Base-by-base conservation (phyloP, 345 rosid genomes). In the Eucalyptus marginata region DNA sequence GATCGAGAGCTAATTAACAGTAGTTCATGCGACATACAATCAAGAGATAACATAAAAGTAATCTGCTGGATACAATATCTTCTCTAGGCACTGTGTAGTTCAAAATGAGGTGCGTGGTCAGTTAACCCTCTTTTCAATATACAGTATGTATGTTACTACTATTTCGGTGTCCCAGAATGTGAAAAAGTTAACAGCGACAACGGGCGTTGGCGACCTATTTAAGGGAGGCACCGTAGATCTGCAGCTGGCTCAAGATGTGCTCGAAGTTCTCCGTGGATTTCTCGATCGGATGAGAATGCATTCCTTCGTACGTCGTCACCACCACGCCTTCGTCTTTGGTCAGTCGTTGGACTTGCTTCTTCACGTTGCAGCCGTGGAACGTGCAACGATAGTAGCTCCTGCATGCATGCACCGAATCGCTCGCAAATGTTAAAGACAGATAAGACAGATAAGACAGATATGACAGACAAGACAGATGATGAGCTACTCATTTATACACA, bases 321-420 rank as follows among this genome's bases (percentile, higher is more conserved):
- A 98, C 99, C 14, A 97, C 86, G 51, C 95, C 99, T 92, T 98
- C 98, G n/a, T 98, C 99, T n/a, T 46, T 90, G 3, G 94, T 95
- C 88, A 98, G 88, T 51, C 99, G 91, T 51, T 98, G 99, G 36
- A 98, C 97, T 92, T 98, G 99, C 92, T 98, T 98, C 95, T 98
- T 98, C 89, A 98, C 99, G 85, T 93, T 94, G 93, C 99, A 98
- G 33, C 99, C 99, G 91, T 93, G 92, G 89, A 94, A 91, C 16
- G 99, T 95, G 83, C 99, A 98, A n/a, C 96, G 91, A 56, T 98
- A 98, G 88, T 98, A 98, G 94, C 99, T 98, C 93, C 99, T 98
- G 91, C 86, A 92, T 16, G 49, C 76, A 40, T 11, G 36, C 33
- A 43, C 50, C 46, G 44, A 11, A 36, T 40, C 47, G 47, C 47